Conservation (phyloP, 2,329 filamentous ascomycete genomes). For the Hymenoscyphus repandus region DNA sequence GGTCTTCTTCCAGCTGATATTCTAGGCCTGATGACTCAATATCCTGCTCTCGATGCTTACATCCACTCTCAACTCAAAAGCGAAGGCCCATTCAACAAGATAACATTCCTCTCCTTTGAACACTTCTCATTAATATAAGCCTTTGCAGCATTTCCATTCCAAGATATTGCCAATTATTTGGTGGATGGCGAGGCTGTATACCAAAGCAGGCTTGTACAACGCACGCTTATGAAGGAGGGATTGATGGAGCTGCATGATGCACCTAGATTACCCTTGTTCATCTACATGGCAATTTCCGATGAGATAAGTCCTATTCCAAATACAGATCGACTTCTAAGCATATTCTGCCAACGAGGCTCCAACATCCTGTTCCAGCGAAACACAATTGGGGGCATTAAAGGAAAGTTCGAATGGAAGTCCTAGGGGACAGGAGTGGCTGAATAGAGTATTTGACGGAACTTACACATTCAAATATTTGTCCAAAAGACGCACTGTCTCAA, state of each 20-base stretch:
- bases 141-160: conserved; percentile 26
- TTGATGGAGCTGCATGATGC: conserved; percentile 31
- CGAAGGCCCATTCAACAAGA: conserved; percentile 22
- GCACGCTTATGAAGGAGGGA: not conserved
- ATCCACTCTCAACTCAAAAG: not conserved
- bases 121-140: conserved; percentile 27
- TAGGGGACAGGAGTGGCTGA: conserved; percentile 31
- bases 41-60: not conserved
- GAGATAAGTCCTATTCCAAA: conserved; percentile 39
- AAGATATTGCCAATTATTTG: conserved; percentile 40
- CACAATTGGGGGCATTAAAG: conserved; percentile 33
- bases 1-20: conserved; percentile 22
- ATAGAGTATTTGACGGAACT: conserved; percentile 11
- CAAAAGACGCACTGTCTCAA: too few relatives aligned
- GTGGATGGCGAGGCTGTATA: conserved; percentile 31
- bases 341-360: conserved; percentile 37
- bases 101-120: conserved; percentile 29
- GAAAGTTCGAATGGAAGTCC: conserved; percentile 33
- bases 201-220: not conserved
- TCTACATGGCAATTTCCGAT: conserved; percentile 45
- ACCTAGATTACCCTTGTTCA: conserved; percentile 42
- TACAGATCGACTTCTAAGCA: conserved; percentile 38
- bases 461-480: not conserved
- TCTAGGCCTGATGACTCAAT: conserved; percentile 10
- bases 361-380: conserved; percentile 41